Evolutionary conservation across 495 filamentous ascomycete genomes (phyloP).

Genomic region (Trichoderma parareesei): DNA sequence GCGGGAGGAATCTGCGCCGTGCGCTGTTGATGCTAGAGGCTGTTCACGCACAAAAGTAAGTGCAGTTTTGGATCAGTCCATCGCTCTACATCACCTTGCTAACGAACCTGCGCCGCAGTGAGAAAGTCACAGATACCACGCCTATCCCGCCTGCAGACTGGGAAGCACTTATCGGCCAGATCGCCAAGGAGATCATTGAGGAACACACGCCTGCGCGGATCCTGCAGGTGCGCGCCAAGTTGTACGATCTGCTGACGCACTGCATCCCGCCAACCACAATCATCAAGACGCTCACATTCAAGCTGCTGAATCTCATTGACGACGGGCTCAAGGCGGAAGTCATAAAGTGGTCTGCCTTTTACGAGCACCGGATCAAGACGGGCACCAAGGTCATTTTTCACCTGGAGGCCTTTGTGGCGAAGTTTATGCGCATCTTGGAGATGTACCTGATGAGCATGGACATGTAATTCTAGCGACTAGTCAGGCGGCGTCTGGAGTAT

Average conservation of each 20-base stretch:
- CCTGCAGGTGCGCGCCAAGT: conserved; percentile 76
- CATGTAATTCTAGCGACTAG: conserved; percentile 31
- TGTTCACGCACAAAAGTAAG: conserved; percentile 92
- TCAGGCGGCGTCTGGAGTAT: conserved; percentile 1
- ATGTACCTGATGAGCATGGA: conserved; percentile 92
- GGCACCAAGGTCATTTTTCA: conserved; percentile 97
- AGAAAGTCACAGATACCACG: conserved; percentile 81
- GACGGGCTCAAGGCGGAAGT: conserved; percentile 84
- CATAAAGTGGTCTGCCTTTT: conserved; percentile 93
- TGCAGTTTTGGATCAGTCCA: not conserved
- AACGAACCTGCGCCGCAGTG: conserved; percentile 45
- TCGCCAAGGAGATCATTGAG: conserved; percentile 83
- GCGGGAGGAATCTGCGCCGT: conserved; percentile 80
- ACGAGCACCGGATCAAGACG: conserved; percentile 84
- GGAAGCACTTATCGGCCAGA: conserved; percentile 80
- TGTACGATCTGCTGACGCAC: conserved; percentile 93
- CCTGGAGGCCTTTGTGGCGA: conserved; percentile 94
- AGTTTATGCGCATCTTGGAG: conserved; percentile 94
- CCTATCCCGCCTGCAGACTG: conserved; percentile 92
- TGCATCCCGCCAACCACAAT: conserved; percentile 93
- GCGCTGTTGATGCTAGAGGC: conserved; percentile 95
- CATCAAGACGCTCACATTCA: conserved; percentile 88
- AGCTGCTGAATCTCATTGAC: conserved; percentile 77
- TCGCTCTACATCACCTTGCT: not conserved
- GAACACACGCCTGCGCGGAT: conserved; percentile 84